phyloP scores from a whole-genome alignment of 2,329 filamentous ascomycete genomes.

The Penicillium polonicum region DNA sequence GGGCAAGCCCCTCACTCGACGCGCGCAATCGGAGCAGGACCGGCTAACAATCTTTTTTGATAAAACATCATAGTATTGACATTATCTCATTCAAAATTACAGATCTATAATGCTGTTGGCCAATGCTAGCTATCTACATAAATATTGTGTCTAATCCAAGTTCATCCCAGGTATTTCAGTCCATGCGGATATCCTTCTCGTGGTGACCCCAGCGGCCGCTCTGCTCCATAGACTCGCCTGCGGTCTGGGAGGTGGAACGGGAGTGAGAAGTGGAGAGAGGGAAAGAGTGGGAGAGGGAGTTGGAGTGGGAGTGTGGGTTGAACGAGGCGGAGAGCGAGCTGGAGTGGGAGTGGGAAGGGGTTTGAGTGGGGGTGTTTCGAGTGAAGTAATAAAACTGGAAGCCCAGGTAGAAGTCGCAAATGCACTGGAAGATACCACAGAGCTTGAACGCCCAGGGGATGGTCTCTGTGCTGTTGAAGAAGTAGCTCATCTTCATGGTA shows the following conservation, averaged over 20 bases:
- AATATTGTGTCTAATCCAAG: constrained; percentile 9
- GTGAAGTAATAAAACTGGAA: constrained; percentile 50
- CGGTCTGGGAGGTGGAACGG: constrained; percentile 23
- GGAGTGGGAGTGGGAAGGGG: constrained; percentile 18
- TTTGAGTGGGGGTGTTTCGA: constrained; percentile 5
- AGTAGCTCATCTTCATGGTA: constrained; percentile 52
- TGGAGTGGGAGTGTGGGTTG: background rate
- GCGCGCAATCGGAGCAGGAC: background rate
- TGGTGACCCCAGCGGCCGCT: constrained; percentile 29
- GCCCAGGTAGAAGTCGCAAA: constrained; percentile 49
- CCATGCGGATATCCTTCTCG: constrained; percentile 43
- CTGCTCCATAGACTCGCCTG: constrained; percentile 24
- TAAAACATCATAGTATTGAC: constrained; percentile 2
- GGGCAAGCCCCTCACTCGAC: constrained; percentile 7
- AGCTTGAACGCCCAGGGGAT: constrained; percentile 51
- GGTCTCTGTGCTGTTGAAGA: constrained; percentile 45
- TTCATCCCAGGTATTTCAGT: constrained; percentile 18
- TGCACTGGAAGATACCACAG: constrained; percentile 51
- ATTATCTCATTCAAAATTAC: constrained; percentile 20
- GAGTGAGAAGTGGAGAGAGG: background rate
- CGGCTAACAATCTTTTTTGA: background rate
- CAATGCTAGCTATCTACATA: constrained; percentile 23
- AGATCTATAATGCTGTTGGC: constrained; percentile 17
- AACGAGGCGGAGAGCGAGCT: constrained; percentile 11
- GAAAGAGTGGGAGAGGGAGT: background rate